Evolutionary conservation across 176 grass and related monocot genomes (phyloP), one percentile per base, ranked within the genome.

Genomic region (Bothriochloa decipiens): DNA sequence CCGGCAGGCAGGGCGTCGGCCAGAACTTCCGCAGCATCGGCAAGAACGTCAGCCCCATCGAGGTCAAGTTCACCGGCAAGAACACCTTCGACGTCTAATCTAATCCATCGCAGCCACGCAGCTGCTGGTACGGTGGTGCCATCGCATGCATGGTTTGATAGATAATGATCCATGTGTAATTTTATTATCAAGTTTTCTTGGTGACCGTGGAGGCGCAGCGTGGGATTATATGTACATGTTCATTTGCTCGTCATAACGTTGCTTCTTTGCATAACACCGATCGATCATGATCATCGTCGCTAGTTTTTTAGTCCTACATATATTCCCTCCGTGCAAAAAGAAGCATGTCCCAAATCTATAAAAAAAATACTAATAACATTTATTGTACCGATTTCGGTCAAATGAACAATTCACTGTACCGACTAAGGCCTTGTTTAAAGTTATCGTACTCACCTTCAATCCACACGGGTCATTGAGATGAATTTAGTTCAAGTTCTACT

Each of bases 61-160:
- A 99, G 83, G 93, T 99, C 85, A 99, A 99, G 91, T 99, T 99
- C 89, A 99, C 96, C 11, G 96, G 96, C 72, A 99, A 99, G 88
- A 91, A 92, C 72, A 69, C 80, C 50, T 99, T 94, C 81, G 96
- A 99, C 79, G 20, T 99, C 70, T 80, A 50, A 23, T 60, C 55
- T 18, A n/a, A 6, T 5, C 0, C 52, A 57, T 22, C 23, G 11
- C 9, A 9, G 1, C 10, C 1, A 23, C 8, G 6, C 55, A 37
- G 49, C 33, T 75, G 46, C 5, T 73, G 40, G 47, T 4, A 0
- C 47, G 20, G 7, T 74, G 13, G 52, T 53, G 46, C 11, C 4
- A 17, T 50, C 33, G 33, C 33, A 35, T 2, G 23, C 14, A 11
- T 68, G 16, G 4, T 26, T 66, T 49, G 58, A 28, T 11, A 20